phyloP scores from a whole-genome alignment of 805 yeast species.

The Metschnikowia corniflorae region DNA sequence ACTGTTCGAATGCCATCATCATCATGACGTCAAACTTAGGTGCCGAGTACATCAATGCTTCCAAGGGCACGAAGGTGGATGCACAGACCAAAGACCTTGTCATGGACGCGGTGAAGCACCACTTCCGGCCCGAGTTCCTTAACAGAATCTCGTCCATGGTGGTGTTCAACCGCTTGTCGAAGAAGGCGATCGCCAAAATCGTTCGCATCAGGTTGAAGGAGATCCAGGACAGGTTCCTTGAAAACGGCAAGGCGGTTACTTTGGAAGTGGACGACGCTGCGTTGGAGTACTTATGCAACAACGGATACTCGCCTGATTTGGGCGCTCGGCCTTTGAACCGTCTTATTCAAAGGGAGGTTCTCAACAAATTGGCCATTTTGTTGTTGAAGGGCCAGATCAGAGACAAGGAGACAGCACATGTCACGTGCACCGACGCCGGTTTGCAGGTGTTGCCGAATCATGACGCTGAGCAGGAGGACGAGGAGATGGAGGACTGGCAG shows the following conservation, averaged over 20 bases:
- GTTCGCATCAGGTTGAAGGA: slow-evolving; percentile 82
- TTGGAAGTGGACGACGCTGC: slow-evolving; percentile 76
- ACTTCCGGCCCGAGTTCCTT: slow-evolving; percentile 95
- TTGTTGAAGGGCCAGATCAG: slow-evolving; percentile 79
- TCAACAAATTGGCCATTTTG: slow-evolving; percentile 86
- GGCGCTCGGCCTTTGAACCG: slow-evolving; percentile 98
- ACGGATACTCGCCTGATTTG: slow-evolving; percentile 89
- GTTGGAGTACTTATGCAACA: slow-evolving; percentile 71
- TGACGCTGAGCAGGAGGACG: slow-evolving; percentile 49
- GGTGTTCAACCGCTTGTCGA: slow-evolving; percentile 87
- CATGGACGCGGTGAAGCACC: slow-evolving; percentile 77
- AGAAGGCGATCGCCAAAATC: slow-evolving; percentile 87
- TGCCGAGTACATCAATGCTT: slow-evolving; percentile 76
- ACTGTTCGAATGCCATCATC: slow-evolving; percentile 87
- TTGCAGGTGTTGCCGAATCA: slow-evolving; percentile 86
- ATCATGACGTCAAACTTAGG: slow-evolving; percentile 98
- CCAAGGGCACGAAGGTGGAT: slow-evolving; percentile 63
- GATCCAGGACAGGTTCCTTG: slow-evolving; percentile 79
- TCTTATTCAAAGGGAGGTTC: slow-evolving; percentile 81
- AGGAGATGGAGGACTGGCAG: slow-evolving; percentile 58
- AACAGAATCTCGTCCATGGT: slow-evolving; percentile 94
- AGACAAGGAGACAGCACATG: slow-evolving; percentile 83
- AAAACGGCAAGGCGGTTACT: slow-evolving; percentile 73
- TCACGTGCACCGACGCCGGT: slow-evolving; percentile 57
- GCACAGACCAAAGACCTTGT: slow-evolving; percentile 71